Percentiles rank a stretch among this genome's conserved stretches.
phyloP scores from a whole-genome alignment of 2,329 filamentous ascomycete species.

The Colletotrichum sp. region DNA sequence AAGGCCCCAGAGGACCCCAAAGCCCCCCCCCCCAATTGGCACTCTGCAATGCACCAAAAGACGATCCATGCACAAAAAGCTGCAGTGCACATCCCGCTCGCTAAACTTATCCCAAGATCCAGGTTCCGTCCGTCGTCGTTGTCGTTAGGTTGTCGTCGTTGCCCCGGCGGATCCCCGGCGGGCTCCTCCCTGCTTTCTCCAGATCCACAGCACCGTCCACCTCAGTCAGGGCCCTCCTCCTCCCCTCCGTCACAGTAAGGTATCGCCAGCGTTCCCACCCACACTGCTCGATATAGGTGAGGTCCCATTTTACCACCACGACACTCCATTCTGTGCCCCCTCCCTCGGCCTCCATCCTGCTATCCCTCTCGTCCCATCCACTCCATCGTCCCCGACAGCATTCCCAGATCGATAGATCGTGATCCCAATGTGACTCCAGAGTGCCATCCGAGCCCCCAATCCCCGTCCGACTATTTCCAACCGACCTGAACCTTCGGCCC shows the following conservation, averaged over 20 bases:
- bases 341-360: neutral
- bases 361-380: neutral
- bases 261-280: neutral
- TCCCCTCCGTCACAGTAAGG: neutral
- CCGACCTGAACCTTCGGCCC: neutral
- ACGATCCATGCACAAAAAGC: constrained; percentile 8
- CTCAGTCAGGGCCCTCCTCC: neutral
- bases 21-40: neutral
- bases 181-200: constrained; percentile 2
- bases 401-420: neutral
- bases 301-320: no score
- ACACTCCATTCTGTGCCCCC: neutral
- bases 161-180: neutral
- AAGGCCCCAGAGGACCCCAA: neutral
- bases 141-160: neutral
- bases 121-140: constrained; percentile 1
- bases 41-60: neutral
- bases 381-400: neutral
- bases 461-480: neutral
- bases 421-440: neutral
- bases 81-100: neutral
- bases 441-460: neutral
- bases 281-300: neutral
- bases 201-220: neutral
- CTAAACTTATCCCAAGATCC: constrained; percentile 2